Percentiles rank a stretch among this genome's conserved stretches.
Evolutionary conservation across 2,329 filamentous ascomycete species (phyloP).

Genomic region (Penicillium sp.): DNA sequence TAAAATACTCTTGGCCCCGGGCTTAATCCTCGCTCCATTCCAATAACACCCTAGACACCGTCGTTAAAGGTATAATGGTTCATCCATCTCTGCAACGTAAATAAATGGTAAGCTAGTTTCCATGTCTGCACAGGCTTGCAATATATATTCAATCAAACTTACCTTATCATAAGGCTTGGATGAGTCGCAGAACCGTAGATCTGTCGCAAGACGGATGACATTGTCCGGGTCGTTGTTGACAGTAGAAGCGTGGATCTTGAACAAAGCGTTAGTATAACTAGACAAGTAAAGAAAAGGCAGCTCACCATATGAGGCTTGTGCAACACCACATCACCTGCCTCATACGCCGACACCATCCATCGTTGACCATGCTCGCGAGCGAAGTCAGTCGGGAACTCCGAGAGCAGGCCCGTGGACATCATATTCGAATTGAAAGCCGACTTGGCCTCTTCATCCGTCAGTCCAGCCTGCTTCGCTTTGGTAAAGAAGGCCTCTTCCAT

Average conservation of each 20-base stretch:
- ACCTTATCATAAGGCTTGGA: slow-evolving; percentile 51
- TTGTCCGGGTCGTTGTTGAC: slow-evolving; percentile 53
- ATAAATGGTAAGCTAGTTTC: not conserved
- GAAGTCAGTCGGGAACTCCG: slow-evolving; percentile 48
- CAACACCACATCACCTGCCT: slow-evolving; percentile 52
- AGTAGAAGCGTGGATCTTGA: slow-evolving; percentile 56
- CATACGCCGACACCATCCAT: slow-evolving; percentile 54
- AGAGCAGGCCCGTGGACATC: slow-evolving; percentile 55
- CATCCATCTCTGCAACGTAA: slow-evolving; percentile 34
- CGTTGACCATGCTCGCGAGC: slow-evolving; percentile 42
- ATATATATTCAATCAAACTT: not conserved
- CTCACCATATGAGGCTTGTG: slow-evolving; percentile 39
- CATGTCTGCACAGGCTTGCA: not conserved
- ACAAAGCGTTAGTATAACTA: not conserved
- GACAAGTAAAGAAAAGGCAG: not conserved
- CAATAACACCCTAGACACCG: slow-evolving; percentile 21
- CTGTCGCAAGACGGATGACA: slow-evolving; percentile 55
- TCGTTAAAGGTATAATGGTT: slow-evolving; percentile 39
- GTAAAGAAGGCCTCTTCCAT: slow-evolving; percentile 41
- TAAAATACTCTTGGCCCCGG: too few relatives aligned
- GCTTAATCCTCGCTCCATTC: not conserved
- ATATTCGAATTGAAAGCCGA: slow-evolving; percentile 59
- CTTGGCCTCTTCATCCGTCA: slow-evolving; percentile 52
- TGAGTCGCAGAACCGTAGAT: slow-evolving; percentile 55
- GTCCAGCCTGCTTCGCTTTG: slow-evolving; percentile 48